Evolutionary conservation across 176 grass and related monocot genomes (phyloP), one percentile per base, ranked within the genome.

Genomic region (Panicum miliaceum): DNA sequence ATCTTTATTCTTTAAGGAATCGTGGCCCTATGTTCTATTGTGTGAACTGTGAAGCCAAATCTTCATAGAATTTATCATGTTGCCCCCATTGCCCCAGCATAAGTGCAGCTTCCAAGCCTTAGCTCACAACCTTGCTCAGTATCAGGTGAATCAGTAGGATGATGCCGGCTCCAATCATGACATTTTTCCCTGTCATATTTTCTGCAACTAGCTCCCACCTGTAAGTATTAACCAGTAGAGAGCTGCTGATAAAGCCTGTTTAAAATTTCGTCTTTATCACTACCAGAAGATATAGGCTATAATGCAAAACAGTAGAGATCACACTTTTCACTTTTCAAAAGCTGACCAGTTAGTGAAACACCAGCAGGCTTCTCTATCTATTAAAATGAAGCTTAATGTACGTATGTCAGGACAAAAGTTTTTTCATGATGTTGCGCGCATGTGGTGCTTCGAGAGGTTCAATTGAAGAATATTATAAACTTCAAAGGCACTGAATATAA

Each of bases 181-280:
- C 27, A 48, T 81, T 95, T 23, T 90, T 82, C 61, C 73, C 81
- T 16, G 83, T 98, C 71, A 95, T 62, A 73, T 77, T 71, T 88
- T 86, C 79, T 82, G 80, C 76, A 40, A 93, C 62, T 77, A 77
- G 84, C 83, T 75, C 80, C 91, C 75, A 98, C 93, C 93, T 98
- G 96, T 95, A 94, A 96, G 89, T 92, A 78, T 98, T 75, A 98
- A 95, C 96, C 96, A 98, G 96, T 93, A 90, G 91, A 98, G 45
- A 98, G 94, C 94, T 97, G 92, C 94, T 97, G 86, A 89, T 92
- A 94, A 94, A 97, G 87, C 93, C 96, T 98, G 96, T 95, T 95
- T 76, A 73, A 82, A 90, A 92, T 91, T 91, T 87, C 73, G 84
- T 89, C 84, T 91, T 66, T 56, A 96, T 93, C 82, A 90, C 88